These are phyloP conservation scores for Paramecium bursaria DNA, from an alignment of 73 alveolate species.

Conservation along the genomic window DNA sequence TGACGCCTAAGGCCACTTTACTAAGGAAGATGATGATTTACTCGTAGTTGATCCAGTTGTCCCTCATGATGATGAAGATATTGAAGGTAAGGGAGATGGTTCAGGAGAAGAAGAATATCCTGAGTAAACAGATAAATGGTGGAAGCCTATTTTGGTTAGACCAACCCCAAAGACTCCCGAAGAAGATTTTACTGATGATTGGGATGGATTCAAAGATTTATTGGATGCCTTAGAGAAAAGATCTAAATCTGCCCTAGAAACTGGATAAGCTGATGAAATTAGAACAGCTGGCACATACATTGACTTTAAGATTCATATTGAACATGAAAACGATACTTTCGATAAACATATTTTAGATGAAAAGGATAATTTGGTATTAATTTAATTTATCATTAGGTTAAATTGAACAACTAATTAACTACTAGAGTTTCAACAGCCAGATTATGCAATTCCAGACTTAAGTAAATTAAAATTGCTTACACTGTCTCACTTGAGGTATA, in stretches of 20 bases:
- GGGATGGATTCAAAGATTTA: conserved; percentile 19
- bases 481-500: conserved; percentile 17
- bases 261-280: conserved; percentile 52
- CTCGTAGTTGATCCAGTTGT: neutral
- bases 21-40: neutral
- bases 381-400: neutral
- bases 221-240: conserved; percentile 45
- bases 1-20: neutral
- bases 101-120: neutral
- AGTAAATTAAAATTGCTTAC: conserved; percentile 33
- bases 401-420: conserved; percentile 47
- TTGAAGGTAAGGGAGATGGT: neutral
- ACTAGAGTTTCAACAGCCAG: conserved; percentile 41
- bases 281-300: conserved; percentile 40
- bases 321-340: conserved; percentile 26
- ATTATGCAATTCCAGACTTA: conserved; percentile 54
- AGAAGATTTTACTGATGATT: neutral
- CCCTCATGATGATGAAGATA: neutral
- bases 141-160: neutral
- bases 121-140: neutral
- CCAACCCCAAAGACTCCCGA: neutral
- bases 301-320: conserved; percentile 52
- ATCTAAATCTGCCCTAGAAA: conserved; percentile 23
- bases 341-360: conserved; percentile 40
- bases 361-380: conserved; percentile 30